Evolutionary conservation across 257 asterid genomes (phyloP).

Genomic region (Forsythia suspensa): DNA sequence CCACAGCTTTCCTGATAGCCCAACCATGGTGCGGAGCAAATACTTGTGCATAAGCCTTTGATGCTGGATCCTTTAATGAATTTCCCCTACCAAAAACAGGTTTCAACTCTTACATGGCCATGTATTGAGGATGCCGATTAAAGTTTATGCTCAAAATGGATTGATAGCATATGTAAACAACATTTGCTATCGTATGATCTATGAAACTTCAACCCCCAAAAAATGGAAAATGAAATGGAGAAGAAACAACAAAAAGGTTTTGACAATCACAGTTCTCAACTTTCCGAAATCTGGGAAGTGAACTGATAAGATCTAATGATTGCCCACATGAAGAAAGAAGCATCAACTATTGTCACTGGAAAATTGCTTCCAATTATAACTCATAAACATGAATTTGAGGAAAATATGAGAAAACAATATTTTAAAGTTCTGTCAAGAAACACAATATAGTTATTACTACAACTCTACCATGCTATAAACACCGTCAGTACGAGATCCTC

Average conservation of each 20-base stretch:
- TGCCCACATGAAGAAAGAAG: too few relatives aligned
- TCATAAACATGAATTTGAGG: neutral
- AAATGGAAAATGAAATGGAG: neutral
- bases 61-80: too few relatives aligned
- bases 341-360: too few relatives aligned
- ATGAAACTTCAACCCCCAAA: too few relatives aligned
- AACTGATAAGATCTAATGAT: too few relatives aligned
- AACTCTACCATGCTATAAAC: neutral
- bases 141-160: neutral
- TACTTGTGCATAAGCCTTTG: too few relatives aligned
- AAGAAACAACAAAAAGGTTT: too few relatives aligned
- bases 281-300: too few relatives aligned
- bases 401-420: neutral
- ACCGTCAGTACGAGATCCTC: neutral
- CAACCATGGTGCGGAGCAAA: slow-evolving; percentile 59
- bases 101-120: slow-evolving; percentile 16
- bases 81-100: slow-evolving; percentile 2
- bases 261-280: too few relatives aligned
- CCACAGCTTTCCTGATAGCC: slow-evolving; percentile 88
- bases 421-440: neutral
- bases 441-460: neutral
- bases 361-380: too few relatives aligned
- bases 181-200: neutral
- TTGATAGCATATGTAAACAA: neutral
- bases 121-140: neutral